A percentile compares a stretch with the other conserved stretches of the same genome.
Conservation (phyloP, 768 basidiomycete species). For the Lactarius quietus region DNA sequence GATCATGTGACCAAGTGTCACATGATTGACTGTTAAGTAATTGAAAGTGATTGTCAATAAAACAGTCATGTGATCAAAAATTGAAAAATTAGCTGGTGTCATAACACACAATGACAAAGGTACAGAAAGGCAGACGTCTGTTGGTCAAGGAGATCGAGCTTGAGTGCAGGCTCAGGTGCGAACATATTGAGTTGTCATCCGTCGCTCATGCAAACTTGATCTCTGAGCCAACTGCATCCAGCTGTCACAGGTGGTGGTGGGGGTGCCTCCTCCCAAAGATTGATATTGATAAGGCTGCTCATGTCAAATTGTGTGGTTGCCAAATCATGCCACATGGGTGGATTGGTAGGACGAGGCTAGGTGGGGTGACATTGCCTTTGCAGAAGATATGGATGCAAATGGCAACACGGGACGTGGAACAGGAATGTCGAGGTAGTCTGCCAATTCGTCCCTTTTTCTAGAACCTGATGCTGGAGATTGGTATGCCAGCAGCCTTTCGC, state of each 20-base stretch:
- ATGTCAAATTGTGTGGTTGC: slow-evolving; percentile 16
- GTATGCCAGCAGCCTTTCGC: slow-evolving; percentile 8
- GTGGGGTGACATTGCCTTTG: slow-evolving; percentile 28
- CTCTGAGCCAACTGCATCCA: slow-evolving; percentile 58
- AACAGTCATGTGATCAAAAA: too few relatives aligned
- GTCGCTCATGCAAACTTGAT: slow-evolving; percentile 34
- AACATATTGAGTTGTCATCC: slow-evolving; percentile 60
- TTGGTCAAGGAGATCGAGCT: slow-evolving; percentile 55
- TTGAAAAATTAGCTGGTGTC: too few relatives aligned
- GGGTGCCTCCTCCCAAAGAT: slow-evolving; percentile 67
- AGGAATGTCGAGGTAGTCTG: slow-evolving; percentile 53
- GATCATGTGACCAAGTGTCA: too few relatives aligned
- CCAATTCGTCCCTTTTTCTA: slow-evolving; percentile 27
- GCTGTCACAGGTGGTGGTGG: slow-evolving; percentile 55
- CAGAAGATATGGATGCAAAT: slow-evolving; percentile 43
- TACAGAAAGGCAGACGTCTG: too few relatives aligned
- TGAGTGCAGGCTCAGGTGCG: slow-evolving; percentile 52
- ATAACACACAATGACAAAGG: too few relatives aligned
- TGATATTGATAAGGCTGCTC: slow-evolving; percentile 42
- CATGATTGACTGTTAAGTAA: too few relatives aligned
- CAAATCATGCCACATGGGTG: slow-evolving; percentile 37
- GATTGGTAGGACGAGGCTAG: slow-evolving; percentile 37
- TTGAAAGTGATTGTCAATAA: too few relatives aligned
- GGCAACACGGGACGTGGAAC: slow-evolving; percentile 55
- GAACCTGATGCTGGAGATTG: slow-evolving; percentile 9